Base-by-base conservation (phyloP, 140 eudicot genomes). In the Flaveria floridana region DNA sequence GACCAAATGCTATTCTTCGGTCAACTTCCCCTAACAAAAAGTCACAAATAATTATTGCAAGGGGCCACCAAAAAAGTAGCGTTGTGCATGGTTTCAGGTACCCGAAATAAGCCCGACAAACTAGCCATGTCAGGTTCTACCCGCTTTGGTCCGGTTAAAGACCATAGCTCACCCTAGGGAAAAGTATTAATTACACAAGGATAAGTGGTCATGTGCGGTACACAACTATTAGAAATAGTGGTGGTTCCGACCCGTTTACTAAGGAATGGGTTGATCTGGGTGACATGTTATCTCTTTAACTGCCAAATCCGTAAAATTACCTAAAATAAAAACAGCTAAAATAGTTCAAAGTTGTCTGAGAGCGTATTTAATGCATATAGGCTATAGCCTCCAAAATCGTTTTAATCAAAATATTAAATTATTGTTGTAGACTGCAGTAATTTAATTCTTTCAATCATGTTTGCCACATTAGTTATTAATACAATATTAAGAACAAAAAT, bases 1-100 rank as follows among this genome's bases (percentile, higher is more conserved):
- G 95, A 57, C 95, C 88, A 84, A 75, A 86, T 37, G 91, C 80
- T 74, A 86, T 86, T 75, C 89, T 82, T 15, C 85, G 86, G 81
- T 87, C 91, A 82, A 87, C 82, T 80, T 87, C 91, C 76, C 91
- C 91, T 87, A 81, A 66, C 53, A 28, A 71, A 21, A 58, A 71
- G 73, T 18, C 34, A 80, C 57, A 20, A 28, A 26, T 25, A 25
- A 59, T 59, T 59, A 59, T 21, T 23, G 62, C 28, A 55, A 19
- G 62, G 62, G 14, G 62, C 26, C 25, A 18, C 20, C 20, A 3
- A 13, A 55, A 19, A 55, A 55, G 62, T 19, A 7, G 41, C 7
- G 7, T 7, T 34, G 8, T 0, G 41, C 41, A 6, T 34, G 41
- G 41, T 34, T 34, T 34, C 41, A 34, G 41, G 41, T 34, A 34